Conservation (phyloP, 495 filamentous ascomycete genomes). For the Pyronema domesticum region DNA sequence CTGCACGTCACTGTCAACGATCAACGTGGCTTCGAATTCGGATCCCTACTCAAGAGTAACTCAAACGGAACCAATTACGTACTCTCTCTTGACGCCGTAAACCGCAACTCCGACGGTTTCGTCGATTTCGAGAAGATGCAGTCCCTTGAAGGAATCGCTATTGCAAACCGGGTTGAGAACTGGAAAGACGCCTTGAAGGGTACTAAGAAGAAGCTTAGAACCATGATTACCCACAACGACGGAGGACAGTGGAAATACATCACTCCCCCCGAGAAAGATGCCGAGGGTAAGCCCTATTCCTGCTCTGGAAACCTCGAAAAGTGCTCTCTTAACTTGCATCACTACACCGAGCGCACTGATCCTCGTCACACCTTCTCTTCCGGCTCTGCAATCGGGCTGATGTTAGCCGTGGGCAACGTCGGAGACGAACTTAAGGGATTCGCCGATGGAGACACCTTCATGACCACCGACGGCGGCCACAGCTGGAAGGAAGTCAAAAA, state of each 20-base stretch:
- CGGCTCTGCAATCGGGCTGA: constrained; percentile 70
- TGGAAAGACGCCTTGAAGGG: constrained; percentile 38
- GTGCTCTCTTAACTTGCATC: constrained; percentile 82
- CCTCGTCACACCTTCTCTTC: constrained; percentile 70
- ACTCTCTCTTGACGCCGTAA: constrained; percentile 56
- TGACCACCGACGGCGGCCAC: constrained; percentile 75
- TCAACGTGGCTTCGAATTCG: constrained; percentile 43
- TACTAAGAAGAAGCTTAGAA: constrained; percentile 60
- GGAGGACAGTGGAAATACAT: constrained; percentile 69
- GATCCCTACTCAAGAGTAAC: constrained; percentile 91
- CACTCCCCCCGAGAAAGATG: constrained; percentile 46
- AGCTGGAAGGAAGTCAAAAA: constrained; percentile 70
- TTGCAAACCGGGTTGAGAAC: constrained; percentile 76
- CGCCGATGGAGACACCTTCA: constrained; percentile 55
- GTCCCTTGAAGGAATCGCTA: constrained; percentile 69
- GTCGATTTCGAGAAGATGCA: constrained; percentile 95
- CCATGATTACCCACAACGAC: constrained; percentile 89
- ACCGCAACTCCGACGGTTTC: constrained; percentile 53
- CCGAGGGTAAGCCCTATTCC: constrained; percentile 46
- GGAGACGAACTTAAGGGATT: constrained; percentile 43
- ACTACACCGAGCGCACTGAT: constrained; percentile 77
- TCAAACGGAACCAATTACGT: constrained; percentile 94
- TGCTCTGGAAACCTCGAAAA: constrained; percentile 43
- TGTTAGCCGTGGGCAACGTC: constrained; percentile 84
- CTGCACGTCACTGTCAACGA: constrained; percentile 66